These are phyloP conservation scores for Limonomyces culmigenus DNA, from an alignment of 1,284 basidiomycete genomes.

Conservation along the genomic window DNA sequence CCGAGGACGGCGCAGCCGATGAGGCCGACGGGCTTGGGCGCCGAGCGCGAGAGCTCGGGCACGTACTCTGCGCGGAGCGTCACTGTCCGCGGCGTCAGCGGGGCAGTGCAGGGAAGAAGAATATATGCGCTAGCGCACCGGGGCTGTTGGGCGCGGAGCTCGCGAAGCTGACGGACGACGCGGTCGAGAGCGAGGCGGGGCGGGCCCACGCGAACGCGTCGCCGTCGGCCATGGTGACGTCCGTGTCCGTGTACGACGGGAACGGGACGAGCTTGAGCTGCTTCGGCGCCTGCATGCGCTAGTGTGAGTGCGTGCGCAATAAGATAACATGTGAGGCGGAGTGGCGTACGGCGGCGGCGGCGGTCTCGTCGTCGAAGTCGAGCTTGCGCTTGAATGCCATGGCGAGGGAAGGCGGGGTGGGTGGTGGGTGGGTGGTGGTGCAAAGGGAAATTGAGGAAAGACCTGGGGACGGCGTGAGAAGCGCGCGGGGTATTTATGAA, in stretches of 20 bases:
- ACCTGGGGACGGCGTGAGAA: conserved; percentile 6
- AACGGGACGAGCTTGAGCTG: conserved; percentile 59
- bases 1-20: background rate
- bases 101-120: too few relatives aligned
- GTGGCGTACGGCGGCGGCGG: conserved; percentile 10
- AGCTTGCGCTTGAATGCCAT: conserved; percentile 67
- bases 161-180: conserved; percentile 26
- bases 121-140: conserved; percentile 1
- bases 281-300: conserved; percentile 49
- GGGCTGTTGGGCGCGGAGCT: conserved; percentile 21
- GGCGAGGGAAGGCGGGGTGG: conserved; percentile 3
- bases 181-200: conserved; percentile 46
- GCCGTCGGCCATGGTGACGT: conserved; percentile 51
- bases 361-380: conserved; percentile 34
- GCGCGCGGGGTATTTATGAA: too few relatives aligned
- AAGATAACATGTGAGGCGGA: conserved; percentile 4
- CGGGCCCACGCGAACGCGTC: conserved; percentile 48
- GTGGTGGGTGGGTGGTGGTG: conserved; percentile 4
- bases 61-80: conserved; percentile 24
- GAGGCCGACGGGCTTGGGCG: conserved; percentile 30
- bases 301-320: conserved; percentile 5
- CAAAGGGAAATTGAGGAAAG: conserved; percentile 5
- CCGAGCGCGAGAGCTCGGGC: conserved; percentile 6
- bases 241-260: conserved; percentile 41
- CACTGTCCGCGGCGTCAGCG: too few relatives aligned